A percentile compares a stretch with the other conserved stretches of the same genome.
Evolutionary conservation across 352 stramenopile species (phyloP).

Genomic region (Pythium biforme): DNA sequence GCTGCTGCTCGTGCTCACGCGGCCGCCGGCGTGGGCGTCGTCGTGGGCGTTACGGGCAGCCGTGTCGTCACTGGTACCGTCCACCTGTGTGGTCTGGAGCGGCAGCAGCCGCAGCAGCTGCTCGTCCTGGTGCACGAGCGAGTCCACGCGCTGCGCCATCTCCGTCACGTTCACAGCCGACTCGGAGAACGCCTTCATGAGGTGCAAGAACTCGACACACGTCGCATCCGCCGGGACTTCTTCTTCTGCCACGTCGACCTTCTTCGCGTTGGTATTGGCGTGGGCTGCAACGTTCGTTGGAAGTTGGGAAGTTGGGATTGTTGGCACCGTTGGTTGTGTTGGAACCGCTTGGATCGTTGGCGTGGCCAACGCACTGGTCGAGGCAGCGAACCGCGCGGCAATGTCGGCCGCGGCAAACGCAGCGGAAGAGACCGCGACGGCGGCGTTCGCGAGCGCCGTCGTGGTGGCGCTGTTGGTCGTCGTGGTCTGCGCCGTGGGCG

Average conservation of each 20-base stretch:
- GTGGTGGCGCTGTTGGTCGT: neutral
- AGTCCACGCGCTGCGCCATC: slow-evolving; percentile 37
- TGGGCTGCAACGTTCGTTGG: neutral
- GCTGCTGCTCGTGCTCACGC: slow-evolving; percentile 11
- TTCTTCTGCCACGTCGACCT: too few species aligned
- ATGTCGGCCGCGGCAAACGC: neutral
- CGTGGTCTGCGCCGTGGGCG: neutral
- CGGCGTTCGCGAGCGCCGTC: too few species aligned
- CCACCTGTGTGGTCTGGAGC: neutral
- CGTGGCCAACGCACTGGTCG: neutral
- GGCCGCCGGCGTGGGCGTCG: neutral
- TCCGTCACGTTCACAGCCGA: slow-evolving; percentile 31
- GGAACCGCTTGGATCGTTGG: too few species aligned
- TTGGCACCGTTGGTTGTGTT: too few species aligned
- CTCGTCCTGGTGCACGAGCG: slow-evolving; percentile 34
- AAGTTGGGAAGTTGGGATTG: neutral
- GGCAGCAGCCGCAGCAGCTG: slow-evolving; percentile 27
- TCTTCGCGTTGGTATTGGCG: neutral
- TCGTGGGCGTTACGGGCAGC: neutral
- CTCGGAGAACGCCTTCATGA: slow-evolving; percentile 39
- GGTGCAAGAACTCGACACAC: slow-evolving; percentile 32
- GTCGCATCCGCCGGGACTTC: slow-evolving; percentile 24
- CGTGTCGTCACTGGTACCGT: neutral
- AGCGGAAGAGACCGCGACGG: too few species aligned
- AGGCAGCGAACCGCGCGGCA: neutral